Base-by-base conservation (phyloP, 352 stramenopile genomes). In the Phytophthora citrophthora region DNA sequence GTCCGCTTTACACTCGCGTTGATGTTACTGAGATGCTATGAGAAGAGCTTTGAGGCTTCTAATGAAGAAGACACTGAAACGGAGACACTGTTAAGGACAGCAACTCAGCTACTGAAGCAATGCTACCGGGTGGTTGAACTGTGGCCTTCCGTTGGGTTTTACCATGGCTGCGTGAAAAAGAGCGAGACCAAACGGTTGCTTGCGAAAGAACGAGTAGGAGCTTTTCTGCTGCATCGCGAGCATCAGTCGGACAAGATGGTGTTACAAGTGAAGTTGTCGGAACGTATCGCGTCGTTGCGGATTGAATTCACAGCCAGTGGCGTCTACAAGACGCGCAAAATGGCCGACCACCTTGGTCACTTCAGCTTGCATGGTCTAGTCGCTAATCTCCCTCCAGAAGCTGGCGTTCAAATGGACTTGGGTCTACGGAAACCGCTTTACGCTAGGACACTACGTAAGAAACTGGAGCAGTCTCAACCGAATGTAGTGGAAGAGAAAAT, bases 81-180 rank as follows among this genome's bases (percentile, higher is more conserved):
- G 15, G 56, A 41, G 18, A 48, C 53, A 5, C 58, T 55, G 5
- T n/a, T 72, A 31, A 59, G 39, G 46, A 68, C 39, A 39, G 56
- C 68, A 9, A 47, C 60, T n/a, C 26, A 52, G 18, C 20, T 74
- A 38, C 36, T 90, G 10, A 72, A 76, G 43, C 43, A 54, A 5
- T 88, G 76, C 47, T 88, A 77, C 39, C 78, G 77, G 29, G 38
- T 60, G 10, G 64, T 91, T n/a, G 82, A 89, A 27, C 24, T 89
- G 20, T 81, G 70, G 76, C 71, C 74, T 1, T 64, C 56, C 11
- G 77, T 89, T 39, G 79, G 82, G 3, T 91, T 76, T 48, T 89
- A 88, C 18, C 76, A 89, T 34, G 78, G 78, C 5, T 20, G 27
- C 2, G 5, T 89, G 2, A 60, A 44, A 6, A 76, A 49, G 36